phyloP scores from a whole-genome alignment of 371 early-diverging fungal genomes.

The Zopfochytrium polystomum region DNA sequence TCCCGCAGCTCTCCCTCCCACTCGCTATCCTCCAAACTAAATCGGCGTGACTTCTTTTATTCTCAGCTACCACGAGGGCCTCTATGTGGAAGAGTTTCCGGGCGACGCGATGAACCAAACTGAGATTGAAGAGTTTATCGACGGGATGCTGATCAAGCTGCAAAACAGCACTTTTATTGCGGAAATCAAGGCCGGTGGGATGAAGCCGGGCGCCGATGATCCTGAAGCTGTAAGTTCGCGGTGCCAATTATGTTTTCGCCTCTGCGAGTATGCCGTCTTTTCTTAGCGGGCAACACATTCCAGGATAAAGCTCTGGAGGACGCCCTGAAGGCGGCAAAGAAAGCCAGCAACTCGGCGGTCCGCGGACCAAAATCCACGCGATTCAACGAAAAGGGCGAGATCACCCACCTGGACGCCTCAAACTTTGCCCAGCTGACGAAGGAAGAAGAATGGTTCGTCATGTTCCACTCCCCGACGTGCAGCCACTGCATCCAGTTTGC shows the following conservation, averaged over 20 bases:
- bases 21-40: not conserved
- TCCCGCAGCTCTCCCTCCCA: no score
- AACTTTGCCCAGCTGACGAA: conserved; percentile 42
- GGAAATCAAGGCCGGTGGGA: no score
- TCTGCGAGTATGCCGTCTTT: no score
- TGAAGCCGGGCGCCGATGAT: no score
- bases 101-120: not conserved
- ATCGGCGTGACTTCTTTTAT: not conserved
- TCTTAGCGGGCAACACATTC: no score
- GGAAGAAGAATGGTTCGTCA: conserved; percentile 64
- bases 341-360: no score
- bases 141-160: not conserved
- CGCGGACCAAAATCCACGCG: no score
- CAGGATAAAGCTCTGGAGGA: no score
- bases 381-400: not conserved
- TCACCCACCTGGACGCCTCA: conserved; percentile 4
- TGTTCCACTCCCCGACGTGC: conserved; percentile 79
- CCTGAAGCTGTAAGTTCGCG: no score
- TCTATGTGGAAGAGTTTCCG: not conserved
- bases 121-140: not conserved
- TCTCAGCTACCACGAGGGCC: not conserved
- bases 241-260: no score
- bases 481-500: conserved; percentile 78
- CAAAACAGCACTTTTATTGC: not conserved
- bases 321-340: no score